phyloP scores from a whole-genome alignment of 2,329 filamentous ascomycete species.

The Alternaria gansuensis region DNA sequence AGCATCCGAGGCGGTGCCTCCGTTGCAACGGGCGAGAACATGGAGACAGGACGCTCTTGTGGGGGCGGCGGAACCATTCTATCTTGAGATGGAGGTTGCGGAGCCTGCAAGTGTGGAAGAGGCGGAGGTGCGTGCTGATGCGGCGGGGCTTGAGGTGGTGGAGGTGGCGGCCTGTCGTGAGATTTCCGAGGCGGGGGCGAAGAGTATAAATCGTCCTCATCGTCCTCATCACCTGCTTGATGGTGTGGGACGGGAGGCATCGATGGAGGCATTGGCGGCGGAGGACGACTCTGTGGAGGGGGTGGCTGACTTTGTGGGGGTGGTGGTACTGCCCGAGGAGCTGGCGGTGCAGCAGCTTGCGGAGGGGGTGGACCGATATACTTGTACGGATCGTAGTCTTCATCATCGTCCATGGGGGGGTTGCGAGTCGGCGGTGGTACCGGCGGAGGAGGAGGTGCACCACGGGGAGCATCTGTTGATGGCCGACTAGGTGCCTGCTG shows the following conservation, averaged over 20 bases:
- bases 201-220: slow-evolving; percentile 52
- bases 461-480: slow-evolving; percentile 74
- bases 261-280: slow-evolving; percentile 50
- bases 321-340: slow-evolving; percentile 51
- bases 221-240: slow-evolving; percentile 41
- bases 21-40: slow-evolving; percentile 48
- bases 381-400: slow-evolving; percentile 74
- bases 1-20: slow-evolving; percentile 57
- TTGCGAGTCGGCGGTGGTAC: slow-evolving; percentile 70
- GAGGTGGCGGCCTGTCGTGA: slow-evolving; percentile 48
- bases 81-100: slow-evolving; percentile 44
- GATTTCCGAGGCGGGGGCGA: slow-evolving; percentile 49
- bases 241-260: slow-evolving; percentile 40
- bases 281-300: slow-evolving; percentile 43
- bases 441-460: slow-evolving; percentile 72
- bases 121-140: slow-evolving; percentile 48
- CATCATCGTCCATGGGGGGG: slow-evolving; percentile 53
- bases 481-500: slow-evolving; percentile 64
- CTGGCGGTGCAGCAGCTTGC: slow-evolving; percentile 35
- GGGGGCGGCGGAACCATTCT: slow-evolving; percentile 55
- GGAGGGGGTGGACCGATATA: slow-evolving; percentile 52
- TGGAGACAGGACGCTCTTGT: slow-evolving; percentile 31
- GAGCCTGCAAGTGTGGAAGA: slow-evolving; percentile 54
- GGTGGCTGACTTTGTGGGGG: slow-evolving; percentile 46
- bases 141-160: slow-evolving; percentile 49